Evolutionary conservation across 2,329 filamentous ascomycete genomes (phyloP), one percentile per base, ranked within the genome.

Genomic region (Rugonectria rugulosa): DNA sequence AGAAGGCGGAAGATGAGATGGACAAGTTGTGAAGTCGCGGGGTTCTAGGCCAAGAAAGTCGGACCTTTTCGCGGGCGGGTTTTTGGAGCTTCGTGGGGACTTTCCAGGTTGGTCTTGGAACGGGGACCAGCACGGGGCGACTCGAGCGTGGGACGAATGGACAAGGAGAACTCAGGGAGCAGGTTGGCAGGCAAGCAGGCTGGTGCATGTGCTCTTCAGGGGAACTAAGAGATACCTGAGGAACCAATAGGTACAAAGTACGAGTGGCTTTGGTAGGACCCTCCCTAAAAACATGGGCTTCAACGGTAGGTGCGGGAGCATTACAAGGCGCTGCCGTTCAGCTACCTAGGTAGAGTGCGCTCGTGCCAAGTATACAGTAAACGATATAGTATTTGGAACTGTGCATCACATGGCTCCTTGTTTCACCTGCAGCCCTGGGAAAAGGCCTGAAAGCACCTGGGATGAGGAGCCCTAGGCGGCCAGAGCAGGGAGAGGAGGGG

Each of bases 11-110:
- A 53, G 66, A 68, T 68, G 66, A 68, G 56, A 64, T 68, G 65
- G 62, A 57, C 44, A 68, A 67, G 66, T 68, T 68, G 59, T 62
- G 57, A 68, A 55, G 64, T 56, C 66, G 66, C 66, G 66, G 66
- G 66, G 66, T 67, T 64, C 62, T 57, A 50, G 53, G 54, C 64
- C 62, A 67, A 67, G 60, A 67, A 60, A 61, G 61, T 66, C 58
- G 65, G 63, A 68, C 65, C 65, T 66, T 68, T 68, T 67, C 60
- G 65, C 55, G 57, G 57, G 31, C 38, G 19, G 34, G 36, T 17
- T 41, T 46, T 67, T 67, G 60, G 65, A 67, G 65, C 63, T 68
- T 66, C 63, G 65, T 66, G 60, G 65, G 60, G 65, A 68, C 48
- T 40, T n/a, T n/a, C n/a, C n/a, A n/a, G n/a, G n/a, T n/a, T 27